Percentiles rank a stretch among this genome's conserved stretches.
These are phyloP conservation scores for Cytospora schulzeri DNA, from an alignment of 2,329 filamentous ascomycete species.

Conservation along the genomic window DNA sequence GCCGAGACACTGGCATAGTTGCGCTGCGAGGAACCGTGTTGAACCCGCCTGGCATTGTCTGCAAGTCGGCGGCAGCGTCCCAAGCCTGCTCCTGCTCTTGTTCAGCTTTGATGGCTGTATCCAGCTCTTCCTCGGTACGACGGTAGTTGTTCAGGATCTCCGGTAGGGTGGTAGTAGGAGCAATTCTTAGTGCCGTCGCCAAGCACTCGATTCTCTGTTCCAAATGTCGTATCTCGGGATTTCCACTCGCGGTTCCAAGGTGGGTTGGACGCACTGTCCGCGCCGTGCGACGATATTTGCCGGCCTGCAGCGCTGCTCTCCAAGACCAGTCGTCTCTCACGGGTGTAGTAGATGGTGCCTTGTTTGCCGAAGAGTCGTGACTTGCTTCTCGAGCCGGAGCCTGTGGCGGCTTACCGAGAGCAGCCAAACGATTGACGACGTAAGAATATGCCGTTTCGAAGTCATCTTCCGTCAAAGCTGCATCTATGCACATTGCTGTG, in stretches of 20 bases:
- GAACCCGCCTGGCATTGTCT: constrained; percentile 60
- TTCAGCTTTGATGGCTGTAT: constrained; percentile 66
- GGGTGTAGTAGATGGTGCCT: constrained; percentile 28
- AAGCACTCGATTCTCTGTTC: constrained; percentile 83
- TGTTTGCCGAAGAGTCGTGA: constrained; percentile 28
- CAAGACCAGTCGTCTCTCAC: constrained; percentile 69
- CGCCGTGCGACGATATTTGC: constrained; percentile 66
- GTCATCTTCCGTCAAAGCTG: constrained; percentile 70
- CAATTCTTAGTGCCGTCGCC: constrained; percentile 72
- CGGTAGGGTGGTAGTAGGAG: constrained; percentile 68
- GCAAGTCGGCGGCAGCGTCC: constrained; percentile 65
- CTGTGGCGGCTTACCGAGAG: constrained; percentile 32
- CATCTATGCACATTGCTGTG: constrained; percentile 78
- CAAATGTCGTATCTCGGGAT: constrained; percentile 68
- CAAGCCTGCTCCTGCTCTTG: constrained; percentile 69
- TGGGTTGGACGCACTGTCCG: constrained; percentile 59
- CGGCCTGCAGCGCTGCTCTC: constrained; percentile 77
- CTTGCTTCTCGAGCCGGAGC: constrained; percentile 31
- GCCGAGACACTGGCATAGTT: constrained; percentile 47
- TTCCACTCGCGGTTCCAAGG: constrained; percentile 60
- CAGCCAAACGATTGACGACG: constrained; percentile 68
- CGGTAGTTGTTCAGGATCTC: constrained; percentile 77
- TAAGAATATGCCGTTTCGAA: constrained; percentile 89
- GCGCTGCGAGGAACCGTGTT: constrained; percentile 38
- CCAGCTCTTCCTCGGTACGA: constrained; percentile 76